Conservation (phyloP, 2,329 filamentous ascomycete genomes). For the Diaporthe destruens region DNA sequence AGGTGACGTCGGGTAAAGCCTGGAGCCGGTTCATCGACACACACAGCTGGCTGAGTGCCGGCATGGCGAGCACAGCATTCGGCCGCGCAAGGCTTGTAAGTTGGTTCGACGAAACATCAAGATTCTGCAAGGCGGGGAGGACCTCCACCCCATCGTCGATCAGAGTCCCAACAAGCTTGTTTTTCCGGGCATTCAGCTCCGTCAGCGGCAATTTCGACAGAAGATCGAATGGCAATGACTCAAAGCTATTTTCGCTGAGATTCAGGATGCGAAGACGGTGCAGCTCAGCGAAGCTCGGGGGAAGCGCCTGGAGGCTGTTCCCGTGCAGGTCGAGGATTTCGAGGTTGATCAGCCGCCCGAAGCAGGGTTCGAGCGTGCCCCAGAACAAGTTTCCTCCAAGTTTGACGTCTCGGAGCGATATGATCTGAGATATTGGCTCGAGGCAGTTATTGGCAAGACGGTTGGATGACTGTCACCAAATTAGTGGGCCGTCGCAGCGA, state of each 20-base stretch:
- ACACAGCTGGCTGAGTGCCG: slow-evolving; percentile 78
- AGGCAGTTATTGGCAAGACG: slow-evolving; percentile 79
- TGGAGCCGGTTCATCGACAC: slow-evolving; percentile 86
- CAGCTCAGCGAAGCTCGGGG: slow-evolving; percentile 75
- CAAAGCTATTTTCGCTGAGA: slow-evolving; percentile 82
- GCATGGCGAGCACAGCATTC: slow-evolving; percentile 67
- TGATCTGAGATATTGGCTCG: slow-evolving; percentile 79
- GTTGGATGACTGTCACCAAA: slow-evolving; percentile 76
- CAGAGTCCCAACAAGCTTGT: slow-evolving; percentile 79
- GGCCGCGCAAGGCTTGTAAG: slow-evolving; percentile 67
- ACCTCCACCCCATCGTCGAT: slow-evolving; percentile 72
- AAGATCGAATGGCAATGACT: slow-evolving; percentile 76
- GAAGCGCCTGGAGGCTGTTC: slow-evolving; percentile 82
- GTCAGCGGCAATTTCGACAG: slow-evolving; percentile 77
- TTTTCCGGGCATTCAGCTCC: slow-evolving; percentile 82
- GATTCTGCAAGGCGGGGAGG: slow-evolving; percentile 75
- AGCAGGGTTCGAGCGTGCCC: slow-evolving; percentile 73
- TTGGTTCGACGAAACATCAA: slow-evolving; percentile 85
- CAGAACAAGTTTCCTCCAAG: slow-evolving; percentile 82
- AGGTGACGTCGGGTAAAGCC: slow-evolving; percentile 77
- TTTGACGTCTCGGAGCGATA: slow-evolving; percentile 81
- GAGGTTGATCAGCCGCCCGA: slow-evolving; percentile 75
- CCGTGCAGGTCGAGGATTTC: slow-evolving; percentile 85
- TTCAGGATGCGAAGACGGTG: slow-evolving; percentile 80
- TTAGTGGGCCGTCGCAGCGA: slow-evolving; percentile 45